phyloP scores from a whole-genome alignment of 2,329 filamentous ascomycete genomes.

The Verruconis gallopava region DNA sequence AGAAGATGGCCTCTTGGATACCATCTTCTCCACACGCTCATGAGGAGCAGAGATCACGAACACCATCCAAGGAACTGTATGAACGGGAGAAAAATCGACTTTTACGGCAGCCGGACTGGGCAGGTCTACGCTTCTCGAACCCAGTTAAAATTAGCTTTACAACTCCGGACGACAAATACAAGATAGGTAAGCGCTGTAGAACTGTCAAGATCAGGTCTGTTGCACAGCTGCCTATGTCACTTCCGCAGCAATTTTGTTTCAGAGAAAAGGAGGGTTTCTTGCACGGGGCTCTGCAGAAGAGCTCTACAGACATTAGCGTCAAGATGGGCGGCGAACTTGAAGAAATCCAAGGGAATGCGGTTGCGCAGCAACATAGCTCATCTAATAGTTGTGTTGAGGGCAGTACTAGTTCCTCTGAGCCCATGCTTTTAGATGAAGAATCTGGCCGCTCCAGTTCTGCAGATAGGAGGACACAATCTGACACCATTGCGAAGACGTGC shows the following conservation, averaged over 20 bases:
- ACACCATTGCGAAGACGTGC: too few relatives aligned
- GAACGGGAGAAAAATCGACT: conserved; percentile 19
- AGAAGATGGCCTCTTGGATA: too few relatives aligned
- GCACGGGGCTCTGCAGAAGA: background rate
- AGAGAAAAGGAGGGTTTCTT: too few relatives aligned
- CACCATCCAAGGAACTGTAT: too few relatives aligned
- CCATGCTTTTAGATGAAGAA: conserved; percentile 24
- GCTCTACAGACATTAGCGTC: conserved; percentile 20
- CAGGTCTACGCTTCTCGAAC: conserved; percentile 19
- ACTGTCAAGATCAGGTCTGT: conserved; percentile 11
- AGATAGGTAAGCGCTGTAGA: conserved; percentile 23
- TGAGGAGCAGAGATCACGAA: too few relatives aligned
- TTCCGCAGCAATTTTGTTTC: too few relatives aligned
- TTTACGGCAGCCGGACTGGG: conserved; percentile 23
- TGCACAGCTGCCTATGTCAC: too few relatives aligned
- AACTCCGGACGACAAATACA: conserved; percentile 18
- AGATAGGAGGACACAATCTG: too few relatives aligned
- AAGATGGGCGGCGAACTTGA: conserved; percentile 25
- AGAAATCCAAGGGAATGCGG: conserved; percentile 15
- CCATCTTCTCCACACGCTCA: too few relatives aligned
- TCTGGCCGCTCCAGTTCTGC: too few relatives aligned
- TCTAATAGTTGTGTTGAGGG: background rate
- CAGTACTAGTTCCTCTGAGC: conserved; percentile 18
- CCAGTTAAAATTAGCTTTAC: conserved; percentile 19
- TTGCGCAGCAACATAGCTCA: background rate